A percentile compares a stretch with the other conserved stretches of the same genome.
phyloP scores from a whole-genome alignment of 371 early-diverging fungal species.

The Basidiobolus meristosporus region DNA sequence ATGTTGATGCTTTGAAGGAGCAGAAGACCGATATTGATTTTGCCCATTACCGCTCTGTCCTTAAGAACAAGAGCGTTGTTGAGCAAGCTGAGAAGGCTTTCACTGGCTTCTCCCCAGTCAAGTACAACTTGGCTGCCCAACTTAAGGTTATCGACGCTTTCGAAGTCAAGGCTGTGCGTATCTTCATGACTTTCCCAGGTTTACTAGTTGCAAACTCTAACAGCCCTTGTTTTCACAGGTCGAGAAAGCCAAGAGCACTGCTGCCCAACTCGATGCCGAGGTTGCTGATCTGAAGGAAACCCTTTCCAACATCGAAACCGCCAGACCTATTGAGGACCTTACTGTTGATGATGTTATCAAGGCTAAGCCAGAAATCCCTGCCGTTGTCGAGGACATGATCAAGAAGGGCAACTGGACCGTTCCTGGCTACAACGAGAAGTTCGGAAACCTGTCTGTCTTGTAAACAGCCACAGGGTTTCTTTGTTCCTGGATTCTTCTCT shows the following conservation, averaged over 20 bases:
- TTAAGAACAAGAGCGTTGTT: conserved; percentile 79
- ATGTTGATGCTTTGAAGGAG: conserved; percentile 61
- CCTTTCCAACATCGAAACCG: conserved; percentile 77
- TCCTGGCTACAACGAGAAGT: conserved; percentile 88
- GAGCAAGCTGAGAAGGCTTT: conserved; percentile 77
- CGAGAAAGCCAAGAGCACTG: conserved; percentile 68
- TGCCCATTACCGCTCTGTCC: conserved; percentile 58
- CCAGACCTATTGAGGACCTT: conserved; percentile 85
- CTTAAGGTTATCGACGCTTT: conserved; percentile 69
- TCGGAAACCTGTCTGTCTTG: conserved; percentile 56
- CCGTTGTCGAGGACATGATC: conserved; percentile 71
- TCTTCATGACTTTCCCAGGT: neutral
- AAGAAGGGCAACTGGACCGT: conserved; percentile 81
- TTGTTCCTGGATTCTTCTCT: too few relatives aligned
- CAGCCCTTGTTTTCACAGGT: conserved; percentile 35
- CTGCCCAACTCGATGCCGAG: conserved; percentile 68
- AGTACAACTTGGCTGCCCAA: conserved; percentile 72
- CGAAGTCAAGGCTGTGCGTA: conserved; percentile 74
- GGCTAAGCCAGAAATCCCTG: conserved; percentile 81
- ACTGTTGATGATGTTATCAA: conserved; percentile 87
- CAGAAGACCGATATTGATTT: conserved; percentile 73
- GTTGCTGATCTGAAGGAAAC: conserved; percentile 76
- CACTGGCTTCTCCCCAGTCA: conserved; percentile 57
- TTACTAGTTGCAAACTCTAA: too few relatives aligned
- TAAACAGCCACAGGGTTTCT: too few relatives aligned